Conservation (phyloP, 192 early-diverging fungal species). For the Podila horticola region DNA sequence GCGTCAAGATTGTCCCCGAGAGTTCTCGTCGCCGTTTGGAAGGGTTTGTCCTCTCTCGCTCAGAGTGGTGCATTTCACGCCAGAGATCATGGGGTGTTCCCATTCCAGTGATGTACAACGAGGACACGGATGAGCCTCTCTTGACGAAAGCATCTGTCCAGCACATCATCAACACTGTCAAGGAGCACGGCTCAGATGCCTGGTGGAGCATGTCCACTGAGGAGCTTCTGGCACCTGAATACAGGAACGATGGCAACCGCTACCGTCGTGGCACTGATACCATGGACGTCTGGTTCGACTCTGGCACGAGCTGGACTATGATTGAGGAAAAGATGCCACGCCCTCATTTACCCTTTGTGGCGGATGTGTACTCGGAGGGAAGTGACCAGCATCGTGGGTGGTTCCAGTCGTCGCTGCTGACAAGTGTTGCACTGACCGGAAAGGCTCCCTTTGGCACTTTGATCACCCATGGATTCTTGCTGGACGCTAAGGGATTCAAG, state of each 20-base stretch:
- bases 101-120: slow-evolving; percentile 79
- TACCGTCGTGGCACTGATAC: slow-evolving; percentile 78
- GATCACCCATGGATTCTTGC: slow-evolving; percentile 85
- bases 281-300: slow-evolving; percentile 92
- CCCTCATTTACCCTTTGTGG: slow-evolving; percentile 51
- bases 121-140: slow-evolving; percentile 67
- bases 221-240: slow-evolving; percentile 67
- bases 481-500: slow-evolving; percentile 82
- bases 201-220: slow-evolving; percentile 79
- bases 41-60: slow-evolving; percentile 72
- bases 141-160: slow-evolving; percentile 70
- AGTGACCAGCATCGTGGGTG: slow-evolving; percentile 88
- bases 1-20: slow-evolving; percentile 70
- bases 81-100: slow-evolving; percentile 87
- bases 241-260: slow-evolving; percentile 61
- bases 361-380: slow-evolving; percentile 82
- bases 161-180: slow-evolving; percentile 70
- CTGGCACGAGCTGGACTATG: slow-evolving; percentile 81
- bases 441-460: slow-evolving; percentile 74
- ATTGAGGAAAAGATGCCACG: slow-evolving; percentile 57
- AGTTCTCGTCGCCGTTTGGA: slow-evolving; percentile 60
- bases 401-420: slow-evolving; percentile 86
- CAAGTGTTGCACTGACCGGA: slow-evolving; percentile 73
- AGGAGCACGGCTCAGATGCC: slow-evolving; percentile 66
- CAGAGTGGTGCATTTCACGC: slow-evolving; percentile 88